Conservation (phyloP, 2,329 filamentous ascomycete genomes). For the Emydomyces testavorans region DNA sequence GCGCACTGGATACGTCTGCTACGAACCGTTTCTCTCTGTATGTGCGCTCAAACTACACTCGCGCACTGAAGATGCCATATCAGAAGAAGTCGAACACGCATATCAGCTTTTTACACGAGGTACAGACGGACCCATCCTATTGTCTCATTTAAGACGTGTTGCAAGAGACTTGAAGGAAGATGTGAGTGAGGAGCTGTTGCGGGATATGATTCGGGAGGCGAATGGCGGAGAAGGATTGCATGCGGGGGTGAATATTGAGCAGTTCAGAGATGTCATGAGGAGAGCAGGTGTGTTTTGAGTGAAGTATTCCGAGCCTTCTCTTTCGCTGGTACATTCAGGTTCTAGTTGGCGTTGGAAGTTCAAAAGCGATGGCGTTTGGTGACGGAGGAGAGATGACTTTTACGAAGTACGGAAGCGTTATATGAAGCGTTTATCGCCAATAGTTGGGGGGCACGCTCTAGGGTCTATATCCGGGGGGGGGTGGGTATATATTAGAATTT, state of each 20-base stretch:
- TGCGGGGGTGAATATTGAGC: slow-evolving; percentile 60
- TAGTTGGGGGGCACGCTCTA: no score
- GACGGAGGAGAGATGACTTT: not conserved
- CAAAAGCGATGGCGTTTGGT: not conserved
- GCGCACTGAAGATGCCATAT: slow-evolving; percentile 42
- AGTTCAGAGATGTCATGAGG: slow-evolving; percentile 79
- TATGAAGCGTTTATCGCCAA: no score
- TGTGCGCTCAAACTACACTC: slow-evolving; percentile 73
- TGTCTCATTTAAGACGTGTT: slow-evolving; percentile 66
- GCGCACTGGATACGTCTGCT: slow-evolving; percentile 62
- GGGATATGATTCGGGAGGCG: slow-evolving; percentile 91
- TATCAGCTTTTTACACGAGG: slow-evolving; percentile 65
- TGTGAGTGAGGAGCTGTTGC: slow-evolving; percentile 68
- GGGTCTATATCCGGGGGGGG: no score
- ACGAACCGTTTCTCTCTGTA: slow-evolving; percentile 72
- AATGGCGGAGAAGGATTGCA: slow-evolving; percentile 66
- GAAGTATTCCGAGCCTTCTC: no score
- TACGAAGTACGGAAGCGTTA: not conserved
- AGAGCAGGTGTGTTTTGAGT: slow-evolving; percentile 69
- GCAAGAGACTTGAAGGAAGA: slow-evolving; percentile 74
- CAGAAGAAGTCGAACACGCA: slow-evolving; percentile 66
- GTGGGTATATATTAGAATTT: no score
- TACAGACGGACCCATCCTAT: slow-evolving; percentile 54
- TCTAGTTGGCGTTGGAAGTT: not conserved
- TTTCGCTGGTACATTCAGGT: not conserved